These are phyloP conservation scores for Ascochyta fabae DNA, from an alignment of 2,329 filamentous ascomycete genomes.

Conservation along the genomic window DNA sequence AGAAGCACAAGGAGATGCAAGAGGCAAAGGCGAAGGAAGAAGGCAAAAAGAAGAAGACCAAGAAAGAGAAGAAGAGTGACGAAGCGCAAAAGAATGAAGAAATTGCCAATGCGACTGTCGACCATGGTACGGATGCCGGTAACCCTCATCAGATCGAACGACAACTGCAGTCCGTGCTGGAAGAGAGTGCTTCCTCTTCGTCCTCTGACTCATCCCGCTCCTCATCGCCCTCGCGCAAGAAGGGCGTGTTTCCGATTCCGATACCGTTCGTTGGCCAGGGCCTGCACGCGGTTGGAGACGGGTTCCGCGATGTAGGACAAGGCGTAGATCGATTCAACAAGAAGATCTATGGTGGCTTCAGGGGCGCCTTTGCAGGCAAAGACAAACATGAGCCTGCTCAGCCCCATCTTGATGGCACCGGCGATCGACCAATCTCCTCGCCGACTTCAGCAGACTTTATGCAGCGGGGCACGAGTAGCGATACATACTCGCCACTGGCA, in stretches of 20 bases:
- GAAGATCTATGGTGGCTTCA: constrained; percentile 49
- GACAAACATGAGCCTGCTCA: constrained; percentile 17
- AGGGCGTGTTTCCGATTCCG: constrained; percentile 49
- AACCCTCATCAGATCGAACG: constrained; percentile 63
- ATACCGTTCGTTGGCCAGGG: constrained; percentile 54
- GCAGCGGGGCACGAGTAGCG: constrained; percentile 37
- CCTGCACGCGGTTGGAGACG: constrained; percentile 51
- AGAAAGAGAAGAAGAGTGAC: constrained; percentile 64
- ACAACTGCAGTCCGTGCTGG: constrained; percentile 55
- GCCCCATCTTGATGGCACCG: constrained; percentile 25
- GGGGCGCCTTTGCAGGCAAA: constrained; percentile 39
- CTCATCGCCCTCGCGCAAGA: constrained; percentile 42
- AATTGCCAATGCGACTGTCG: constrained; percentile 59
- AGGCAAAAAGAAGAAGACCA: constrained; percentile 59
- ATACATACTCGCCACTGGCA: constrained; percentile 42
- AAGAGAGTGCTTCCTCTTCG: constrained; percentile 37
- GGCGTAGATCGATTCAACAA: constrained; percentile 48
- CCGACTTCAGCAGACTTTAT: constrained; percentile 38
- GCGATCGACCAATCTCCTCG: constrained; percentile 32
- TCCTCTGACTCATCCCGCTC: constrained; percentile 46
- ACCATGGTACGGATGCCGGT: constrained; percentile 61
- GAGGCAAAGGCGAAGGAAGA: constrained; percentile 69
- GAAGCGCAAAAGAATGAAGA: constrained; percentile 66
- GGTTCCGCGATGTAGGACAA: constrained; percentile 59
- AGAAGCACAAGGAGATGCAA: constrained; percentile 73